Percentiles rank a stretch among this genome's conserved stretches.
Conservation (phyloP, 352 stramenopile genomes). For the Thalassiosira sp. region DNA sequence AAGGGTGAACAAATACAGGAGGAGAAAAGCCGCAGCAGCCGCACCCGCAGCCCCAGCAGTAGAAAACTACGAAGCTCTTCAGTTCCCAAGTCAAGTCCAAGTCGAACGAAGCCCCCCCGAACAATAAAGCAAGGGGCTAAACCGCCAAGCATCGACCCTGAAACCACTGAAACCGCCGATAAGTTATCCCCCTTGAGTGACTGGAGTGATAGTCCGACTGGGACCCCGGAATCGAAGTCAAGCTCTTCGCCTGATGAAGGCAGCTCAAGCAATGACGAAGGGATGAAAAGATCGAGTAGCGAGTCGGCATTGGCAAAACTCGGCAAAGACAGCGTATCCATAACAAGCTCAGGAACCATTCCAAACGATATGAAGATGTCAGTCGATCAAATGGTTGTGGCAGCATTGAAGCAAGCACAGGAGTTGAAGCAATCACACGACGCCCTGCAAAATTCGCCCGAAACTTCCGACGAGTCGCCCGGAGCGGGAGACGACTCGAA, state of each 20-base stretch:
- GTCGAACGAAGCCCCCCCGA: background rate
- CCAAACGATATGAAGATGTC: constrained; percentile 8
- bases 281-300: background rate
- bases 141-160: background rate
- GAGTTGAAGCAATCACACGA: constrained; percentile 19
- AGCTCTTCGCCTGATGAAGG: background rate
- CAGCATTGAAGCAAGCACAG: constrained; percentile 18
- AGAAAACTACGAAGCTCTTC: background rate
- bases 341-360: constrained; percentile 6
- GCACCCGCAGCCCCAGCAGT: too few species aligned
- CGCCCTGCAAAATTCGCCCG: constrained; percentile 1
- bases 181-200: constrained; percentile 1
- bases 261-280: background rate
- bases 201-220: background rate
- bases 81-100: background rate
- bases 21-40: too few species aligned
- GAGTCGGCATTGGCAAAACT: background rate
- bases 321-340: background rate
- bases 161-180: background rate
- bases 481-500: background rate
- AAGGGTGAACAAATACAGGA: too few species aligned
- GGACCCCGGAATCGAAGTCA: background rate
- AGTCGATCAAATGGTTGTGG: constrained; percentile 20
- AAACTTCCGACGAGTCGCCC: constrained; percentile 6
- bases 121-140: background rate